Conservation (phyloP, 2,329 filamentous ascomycete species). For the Pseudonectria foliicola region DNA sequence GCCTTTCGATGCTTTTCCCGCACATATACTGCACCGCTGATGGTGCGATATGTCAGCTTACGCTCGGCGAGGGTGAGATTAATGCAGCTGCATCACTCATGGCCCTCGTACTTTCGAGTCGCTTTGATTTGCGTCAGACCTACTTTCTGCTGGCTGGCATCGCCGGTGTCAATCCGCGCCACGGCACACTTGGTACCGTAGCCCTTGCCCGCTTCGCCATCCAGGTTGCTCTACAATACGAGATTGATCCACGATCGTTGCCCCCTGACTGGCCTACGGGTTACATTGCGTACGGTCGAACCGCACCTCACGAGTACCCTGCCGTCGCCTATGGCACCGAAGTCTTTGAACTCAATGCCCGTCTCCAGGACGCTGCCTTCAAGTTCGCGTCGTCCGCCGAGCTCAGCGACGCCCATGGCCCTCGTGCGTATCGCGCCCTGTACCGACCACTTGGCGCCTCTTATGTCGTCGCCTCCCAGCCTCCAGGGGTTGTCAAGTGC, state of each 20-base stretch:
- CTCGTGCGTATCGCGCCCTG: conserved; percentile 45
- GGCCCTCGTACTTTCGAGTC: conserved; percentile 52
- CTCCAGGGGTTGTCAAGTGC: conserved; percentile 54
- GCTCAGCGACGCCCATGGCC: conserved; percentile 43
- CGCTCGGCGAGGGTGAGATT: conserved; percentile 64
- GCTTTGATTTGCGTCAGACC: conserved; percentile 58
- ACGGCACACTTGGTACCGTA: conserved; percentile 58
- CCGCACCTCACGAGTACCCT: conserved; percentile 50
- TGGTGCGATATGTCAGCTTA: conserved; percentile 59
- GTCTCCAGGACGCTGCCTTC: conserved; percentile 47
- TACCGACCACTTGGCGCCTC: conserved; percentile 38
- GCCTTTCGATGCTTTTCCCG: conserved; percentile 59
- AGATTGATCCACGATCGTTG: conserved; percentile 64
- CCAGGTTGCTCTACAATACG: conserved; percentile 69
- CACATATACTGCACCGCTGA: conserved; percentile 56
- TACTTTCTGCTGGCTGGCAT: conserved; percentile 71
- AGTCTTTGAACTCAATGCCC: conserved; percentile 59
- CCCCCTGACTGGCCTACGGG: conserved; percentile 58
- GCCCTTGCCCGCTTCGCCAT: conserved; percentile 63
- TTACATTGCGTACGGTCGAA: conserved; percentile 59
- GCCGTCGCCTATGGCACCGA: conserved; percentile 58
- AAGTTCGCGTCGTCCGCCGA: conserved; percentile 42
- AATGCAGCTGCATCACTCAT: conserved; percentile 63
- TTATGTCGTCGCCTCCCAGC: conserved; percentile 35
- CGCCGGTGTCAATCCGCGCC: conserved; percentile 64